These are phyloP conservation scores for Ogataea hybrid DNA, from an alignment of 1,139 yeast species.

Conservation along the genomic window DNA sequence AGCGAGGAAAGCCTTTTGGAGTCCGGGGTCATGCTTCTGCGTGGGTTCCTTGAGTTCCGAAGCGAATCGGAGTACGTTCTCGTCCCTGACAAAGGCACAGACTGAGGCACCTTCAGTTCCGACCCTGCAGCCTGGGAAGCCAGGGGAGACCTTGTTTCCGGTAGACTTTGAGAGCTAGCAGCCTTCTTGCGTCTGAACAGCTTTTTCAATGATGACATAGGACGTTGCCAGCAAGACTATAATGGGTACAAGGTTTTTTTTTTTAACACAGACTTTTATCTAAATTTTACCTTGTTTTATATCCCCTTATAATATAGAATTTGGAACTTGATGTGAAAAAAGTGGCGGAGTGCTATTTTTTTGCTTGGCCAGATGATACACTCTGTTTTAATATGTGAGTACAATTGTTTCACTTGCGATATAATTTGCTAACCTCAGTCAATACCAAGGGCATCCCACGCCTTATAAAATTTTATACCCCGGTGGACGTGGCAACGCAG, in stretches of 20 bases:
- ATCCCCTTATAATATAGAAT: not conserved
- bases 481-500: conserved; percentile 79
- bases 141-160: not conserved
- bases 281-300: not conserved
- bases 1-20: conserved; percentile 26
- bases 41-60: conserved; percentile 2
- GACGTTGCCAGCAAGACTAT: not conserved
- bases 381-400: conserved; percentile 82
- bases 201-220: conserved; percentile 2
- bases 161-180: conserved; percentile 1
- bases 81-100: not conserved
- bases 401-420: not conserved
- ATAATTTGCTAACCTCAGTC: conserved; percentile 41
- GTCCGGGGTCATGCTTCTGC: conserved; percentile 6
- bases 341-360: conserved; percentile 6
- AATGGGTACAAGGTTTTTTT: not conserved
- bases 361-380: conserved; percentile 60
- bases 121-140: not conserved
- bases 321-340: conserved; percentile 2
- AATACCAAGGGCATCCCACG: conserved; percentile 94
- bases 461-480: conserved; percentile 87
- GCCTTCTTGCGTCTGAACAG: conserved; percentile 7
- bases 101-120: not conserved
- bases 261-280: not conserved
- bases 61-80: conserved; percentile 6